phyloP scores from a whole-genome alignment of 73 alveolate species.

The Paramecium tetraurelia region DNA sequence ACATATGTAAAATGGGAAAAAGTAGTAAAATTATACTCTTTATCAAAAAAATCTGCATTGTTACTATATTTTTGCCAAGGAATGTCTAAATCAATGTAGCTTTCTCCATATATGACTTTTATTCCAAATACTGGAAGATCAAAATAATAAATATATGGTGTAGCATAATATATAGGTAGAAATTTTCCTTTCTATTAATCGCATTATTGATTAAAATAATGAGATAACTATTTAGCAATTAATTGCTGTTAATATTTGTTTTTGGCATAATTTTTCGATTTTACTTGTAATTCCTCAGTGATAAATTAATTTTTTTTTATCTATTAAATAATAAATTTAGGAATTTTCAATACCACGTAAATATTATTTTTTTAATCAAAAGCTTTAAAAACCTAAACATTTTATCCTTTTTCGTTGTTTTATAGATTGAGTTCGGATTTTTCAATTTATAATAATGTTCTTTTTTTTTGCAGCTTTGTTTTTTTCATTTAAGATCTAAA shows the following conservation, averaged over 20 bases:
- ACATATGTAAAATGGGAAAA: background rate
- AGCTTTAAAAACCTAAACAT: background rate
- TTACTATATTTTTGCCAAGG: background rate
- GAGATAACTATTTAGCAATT: background rate
- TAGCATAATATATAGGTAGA: background rate
- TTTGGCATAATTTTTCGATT: background rate
- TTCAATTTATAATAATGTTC: background rate
- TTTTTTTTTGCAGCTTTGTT: background rate
- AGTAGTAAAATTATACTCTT: background rate
- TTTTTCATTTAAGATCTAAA: background rate
- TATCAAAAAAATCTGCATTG: background rate
- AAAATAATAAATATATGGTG: background rate
- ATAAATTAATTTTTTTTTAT: background rate
- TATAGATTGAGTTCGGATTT: background rate
- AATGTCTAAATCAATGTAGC: background rate
- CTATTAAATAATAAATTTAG: background rate
- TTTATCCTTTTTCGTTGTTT: background rate
- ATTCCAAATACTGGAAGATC: background rate
- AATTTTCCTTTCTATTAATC: background rate
- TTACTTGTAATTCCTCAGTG: background rate
- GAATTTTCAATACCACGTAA: background rate
- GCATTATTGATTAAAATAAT: background rate
- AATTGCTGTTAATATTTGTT: background rate
- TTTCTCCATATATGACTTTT: background rate
- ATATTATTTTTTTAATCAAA: background rate